Base-by-base conservation (phyloP, 805 yeast species). In the Cyberlindnera maritima region DNA sequence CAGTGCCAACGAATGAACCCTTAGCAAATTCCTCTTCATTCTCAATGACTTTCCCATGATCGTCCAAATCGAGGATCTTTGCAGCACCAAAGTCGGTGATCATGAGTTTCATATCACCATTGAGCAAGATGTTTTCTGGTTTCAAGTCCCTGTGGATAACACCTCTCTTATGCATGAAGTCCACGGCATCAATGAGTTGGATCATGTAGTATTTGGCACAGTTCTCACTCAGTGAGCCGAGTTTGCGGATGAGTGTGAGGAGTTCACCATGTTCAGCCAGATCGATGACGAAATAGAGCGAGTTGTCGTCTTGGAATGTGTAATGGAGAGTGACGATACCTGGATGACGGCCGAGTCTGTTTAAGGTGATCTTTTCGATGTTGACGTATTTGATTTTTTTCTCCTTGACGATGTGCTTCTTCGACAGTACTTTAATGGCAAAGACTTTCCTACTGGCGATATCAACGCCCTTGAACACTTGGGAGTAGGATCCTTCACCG, bases 81-180 rank as follows among this genome's bases (percentile, higher is more conserved):
- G 98, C 99, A n/a, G 98, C 96, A 11, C 99, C 99, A 66, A 94
- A 94, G 67, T 94, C 99, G 2, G 98, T 94, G 47, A 94, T 83
- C 77, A 91, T 89, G 49, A 94, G 69, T 58, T 88, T 83, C 79
- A 91, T 88, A 46, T 88, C 94, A 50, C 81, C 81, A 60, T 87
- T 92, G 39, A 94, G 77, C 55, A 92, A 65, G 41, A 92, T 86
- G 62, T 92, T 92, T 59, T 92, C 99, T 0, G 99, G 99, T 65
- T 92, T 92, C 59, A 94, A 70, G 67, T 94, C 99, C 52, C 99
- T 75, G 63, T 92, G 99, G 17, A 94, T 86, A 11, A 92, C 88
- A 1, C 96, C 97, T 56, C 81, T 85, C 47, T 80, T 78, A 63
- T 94, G 98, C 70, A 92, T 90, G 67, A 85, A 94, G 49, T 79